Conservation (phyloP, 2,329 filamentous ascomycete genomes). For the Trichoderma brevicompactum region DNA sequence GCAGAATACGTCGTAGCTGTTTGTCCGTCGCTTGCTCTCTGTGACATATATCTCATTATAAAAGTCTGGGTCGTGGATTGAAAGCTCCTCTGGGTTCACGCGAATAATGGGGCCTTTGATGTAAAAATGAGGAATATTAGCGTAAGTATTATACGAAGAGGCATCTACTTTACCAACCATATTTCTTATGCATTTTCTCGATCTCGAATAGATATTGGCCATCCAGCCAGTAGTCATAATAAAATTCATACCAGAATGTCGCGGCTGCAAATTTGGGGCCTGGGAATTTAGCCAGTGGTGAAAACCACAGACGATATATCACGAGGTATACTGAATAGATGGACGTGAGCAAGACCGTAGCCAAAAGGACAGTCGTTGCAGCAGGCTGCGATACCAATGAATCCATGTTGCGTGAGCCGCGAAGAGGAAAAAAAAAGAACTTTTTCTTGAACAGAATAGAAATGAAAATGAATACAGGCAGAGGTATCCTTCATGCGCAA, state of each 20-base stretch:
- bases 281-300: constrained; percentile 40
- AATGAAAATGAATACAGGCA: too few species aligned
- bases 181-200: constrained; percentile 38
- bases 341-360: neutral
- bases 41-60: constrained; percentile 36
- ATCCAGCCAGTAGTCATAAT: constrained; percentile 34
- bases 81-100: constrained; percentile 41
- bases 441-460: too few species aligned
- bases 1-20: constrained; percentile 3
- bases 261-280: constrained; percentile 40
- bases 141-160: neutral
- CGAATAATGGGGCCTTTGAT: constrained; percentile 39
- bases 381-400: neutral
- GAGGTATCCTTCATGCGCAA: too few species aligned
- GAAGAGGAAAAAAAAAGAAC: neutral
- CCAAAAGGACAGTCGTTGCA: constrained; percentile 3
- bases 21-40: neutral
- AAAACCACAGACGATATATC: constrained; percentile 33
- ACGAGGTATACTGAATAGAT: constrained; percentile 31
- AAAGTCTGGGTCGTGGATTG: constrained; percentile 37
- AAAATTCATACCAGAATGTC: constrained; percentile 39
- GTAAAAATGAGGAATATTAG: neutral
- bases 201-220: constrained; percentile 38
- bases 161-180: constrained; percentile 31
- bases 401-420: neutral